Evolutionary conservation across 2,329 filamentous ascomycete species (phyloP).

Genomic region (Aspergillus sp.): DNA sequence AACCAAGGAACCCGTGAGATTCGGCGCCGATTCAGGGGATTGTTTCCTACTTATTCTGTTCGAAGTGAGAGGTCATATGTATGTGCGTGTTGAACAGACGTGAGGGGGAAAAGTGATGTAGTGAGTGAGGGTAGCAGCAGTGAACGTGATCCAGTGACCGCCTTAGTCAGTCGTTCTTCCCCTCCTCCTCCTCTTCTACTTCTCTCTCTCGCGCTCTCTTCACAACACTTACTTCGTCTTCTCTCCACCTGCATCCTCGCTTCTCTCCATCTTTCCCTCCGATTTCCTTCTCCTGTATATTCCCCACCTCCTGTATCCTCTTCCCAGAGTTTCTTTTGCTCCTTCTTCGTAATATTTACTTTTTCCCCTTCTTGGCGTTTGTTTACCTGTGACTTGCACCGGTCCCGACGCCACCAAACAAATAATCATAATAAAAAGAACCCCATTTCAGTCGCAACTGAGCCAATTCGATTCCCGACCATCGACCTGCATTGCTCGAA

Average conservation of each 20-base stretch:
- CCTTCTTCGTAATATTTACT: background rate
- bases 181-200: too few relatives aligned
- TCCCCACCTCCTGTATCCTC: too few relatives aligned
- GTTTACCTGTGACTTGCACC: background rate
- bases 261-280: too few relatives aligned
- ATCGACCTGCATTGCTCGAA: background rate
- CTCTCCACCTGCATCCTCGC: too few relatives aligned
- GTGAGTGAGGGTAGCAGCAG: too few relatives aligned
- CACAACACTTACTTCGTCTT: too few relatives aligned
- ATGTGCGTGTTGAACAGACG: too few relatives aligned
- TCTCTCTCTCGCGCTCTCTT: too few relatives aligned
- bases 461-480: background rate
- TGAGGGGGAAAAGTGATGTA: too few relatives aligned
- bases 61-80: background rate
- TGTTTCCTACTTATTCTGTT: background rate
- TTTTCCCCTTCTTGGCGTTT: constrained; percentile 2
- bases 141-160: too few relatives aligned
- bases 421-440: background rate
- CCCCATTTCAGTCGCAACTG: background rate
- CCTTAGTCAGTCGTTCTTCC: too few relatives aligned
- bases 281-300: too few relatives aligned
- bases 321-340: background rate
- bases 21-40: background rate
- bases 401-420: background rate
- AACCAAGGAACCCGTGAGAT: background rate